A percentile compares a stretch with the other conserved stretches of the same genome.
Conservation (phyloP, 495 filamentous ascomycete species). For the Penicillium samsonianum region DNA sequence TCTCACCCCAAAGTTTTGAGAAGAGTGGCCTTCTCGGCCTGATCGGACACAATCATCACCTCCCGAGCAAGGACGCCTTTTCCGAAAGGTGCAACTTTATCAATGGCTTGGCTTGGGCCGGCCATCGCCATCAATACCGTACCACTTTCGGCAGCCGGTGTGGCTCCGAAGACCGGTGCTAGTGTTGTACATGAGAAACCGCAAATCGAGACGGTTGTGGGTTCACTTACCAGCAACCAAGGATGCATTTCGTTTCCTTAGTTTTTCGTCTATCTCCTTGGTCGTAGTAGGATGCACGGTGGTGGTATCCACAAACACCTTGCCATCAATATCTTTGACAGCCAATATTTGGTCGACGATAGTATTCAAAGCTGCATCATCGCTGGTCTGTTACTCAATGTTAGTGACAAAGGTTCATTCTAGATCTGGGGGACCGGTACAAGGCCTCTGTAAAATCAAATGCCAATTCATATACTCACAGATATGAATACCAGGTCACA, state of each 20-base stretch:
- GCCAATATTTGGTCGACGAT: slow-evolving; percentile 12
- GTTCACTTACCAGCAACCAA: slow-evolving; percentile 12
- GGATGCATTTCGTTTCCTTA: slow-evolving; percentile 1
- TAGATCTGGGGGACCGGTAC: neutral
- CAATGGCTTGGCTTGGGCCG: neutral
- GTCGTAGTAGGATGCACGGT: slow-evolving; percentile 15
- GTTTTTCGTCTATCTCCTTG: neutral
- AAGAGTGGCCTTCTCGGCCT: slow-evolving; percentile 13
- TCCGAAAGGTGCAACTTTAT: neutral
- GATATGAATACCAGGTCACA: slow-evolving; percentile 20
- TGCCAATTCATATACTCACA: slow-evolving; percentile 3
- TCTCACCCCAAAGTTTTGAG: slow-evolving; percentile 19
- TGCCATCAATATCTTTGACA: slow-evolving; percentile 5
- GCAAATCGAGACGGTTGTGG: neutral
- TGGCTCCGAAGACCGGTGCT: slow-evolving; percentile 19
- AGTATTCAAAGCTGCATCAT: slow-evolving; percentile 9
- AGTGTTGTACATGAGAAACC: neutral
- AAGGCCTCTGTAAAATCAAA: neutral
- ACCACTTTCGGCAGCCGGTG: slow-evolving; percentile 9
- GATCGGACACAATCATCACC: slow-evolving; percentile 14
- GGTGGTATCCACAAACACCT: slow-evolving; percentile 15
- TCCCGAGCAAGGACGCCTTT: slow-evolving; percentile 17
- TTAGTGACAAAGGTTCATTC: neutral
- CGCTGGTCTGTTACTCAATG: slow-evolving; percentile 3
- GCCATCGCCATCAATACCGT: slow-evolving; percentile 13